These are phyloP conservation scores for Calonectria pauciramosa DNA, from an alignment of 2,329 filamentous ascomycete species.

Conservation along the genomic window DNA sequence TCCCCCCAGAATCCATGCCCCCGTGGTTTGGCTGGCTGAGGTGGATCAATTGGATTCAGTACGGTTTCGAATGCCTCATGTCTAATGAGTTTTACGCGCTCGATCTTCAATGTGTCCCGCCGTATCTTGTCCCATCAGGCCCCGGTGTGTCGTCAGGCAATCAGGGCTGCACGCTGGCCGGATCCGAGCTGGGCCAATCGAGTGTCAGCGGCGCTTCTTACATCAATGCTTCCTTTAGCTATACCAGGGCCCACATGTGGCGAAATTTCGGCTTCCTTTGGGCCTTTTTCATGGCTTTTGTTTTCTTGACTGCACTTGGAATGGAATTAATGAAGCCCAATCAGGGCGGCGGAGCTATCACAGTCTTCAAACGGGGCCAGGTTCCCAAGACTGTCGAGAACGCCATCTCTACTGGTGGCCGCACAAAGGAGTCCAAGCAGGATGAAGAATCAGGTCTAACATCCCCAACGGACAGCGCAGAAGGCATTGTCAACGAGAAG, in stretches of 20 bases:
- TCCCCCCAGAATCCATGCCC: slow-evolving; percentile 68
- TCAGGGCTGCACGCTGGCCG: slow-evolving; percentile 67
- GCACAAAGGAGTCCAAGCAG: slow-evolving; percentile 53
- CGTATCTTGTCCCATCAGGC: slow-evolving; percentile 69
- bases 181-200: slow-evolving; percentile 60
- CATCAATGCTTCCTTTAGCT: slow-evolving; percentile 66
- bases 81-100: slow-evolving; percentile 73
- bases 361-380: slow-evolving; percentile 74
- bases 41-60: slow-evolving; percentile 78
- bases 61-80: slow-evolving; percentile 77
- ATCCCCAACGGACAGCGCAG: slow-evolving; percentile 39
- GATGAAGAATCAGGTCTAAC: slow-evolving; percentile 63
- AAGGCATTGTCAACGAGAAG: slow-evolving; percentile 41
- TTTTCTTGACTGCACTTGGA: slow-evolving; percentile 77
- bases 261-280: slow-evolving; percentile 85
- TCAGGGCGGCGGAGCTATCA: slow-evolving; percentile 70
- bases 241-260: slow-evolving; percentile 73
- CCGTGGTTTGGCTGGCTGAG: slow-evolving; percentile 77
- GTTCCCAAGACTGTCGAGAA: slow-evolving; percentile 70
- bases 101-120: slow-evolving; percentile 69
- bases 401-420: slow-evolving; percentile 66
- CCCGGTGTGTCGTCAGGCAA: slow-evolving; percentile 49
- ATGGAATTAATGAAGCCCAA: slow-evolving; percentile 76
- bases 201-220: slow-evolving; percentile 69
- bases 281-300: slow-evolving; percentile 81